Base-by-base conservation (phyloP, 2,329 filamentous ascomycete genomes). In the Paecilomyces niveus region DNA sequence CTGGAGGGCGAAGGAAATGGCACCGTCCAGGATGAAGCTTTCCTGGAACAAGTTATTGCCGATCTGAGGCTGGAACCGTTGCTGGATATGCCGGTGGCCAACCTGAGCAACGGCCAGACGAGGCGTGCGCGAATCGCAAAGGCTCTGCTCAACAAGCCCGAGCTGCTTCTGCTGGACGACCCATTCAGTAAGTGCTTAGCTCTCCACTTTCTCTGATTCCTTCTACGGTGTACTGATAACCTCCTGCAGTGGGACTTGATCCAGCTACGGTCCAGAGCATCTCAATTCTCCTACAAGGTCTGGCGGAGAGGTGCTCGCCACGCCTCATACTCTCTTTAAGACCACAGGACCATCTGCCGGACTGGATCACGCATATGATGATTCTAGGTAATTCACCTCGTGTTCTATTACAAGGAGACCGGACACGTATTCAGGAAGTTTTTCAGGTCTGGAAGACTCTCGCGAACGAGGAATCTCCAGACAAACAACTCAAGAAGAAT, bases 71-170 rank as follows among this genome's bases (percentile, higher is more conserved):
- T 99, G 13, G 78, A 81, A 0, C 78, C 81, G 8, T 78, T 97
- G 53, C 77, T 95, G 1, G 82, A 89, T 45, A 87, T 96, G 70
- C 92, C 93, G 0, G 89, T 97, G 7, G 85, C 89, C 24, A 96
- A 94, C 71, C 76, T 99, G 57, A 97, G 92, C 71, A 97, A 97
- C 73, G 94, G 94, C 0, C 94, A 99, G 74, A 93, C 89, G 6
- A 81, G 93, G 62, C 81, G 94, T 57, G 89, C 93, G 7, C 85
- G 90, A 61, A 96, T 99, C 64, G 94, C 92, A 1, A 89, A 91
- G 66, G 92, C 92, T 0, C 76, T 99, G 55, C 80, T 97, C 59
- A 85, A 81, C 6, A 82, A 83, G 56, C 94, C 94, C 0, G 89
- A 95, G 72, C 82, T 96, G 10, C 70, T 99, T 61, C 80, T 97